Evolutionary conservation across 495 filamentous ascomycete species (phyloP).

Genomic region (Mytilinidion resinicola): DNA sequence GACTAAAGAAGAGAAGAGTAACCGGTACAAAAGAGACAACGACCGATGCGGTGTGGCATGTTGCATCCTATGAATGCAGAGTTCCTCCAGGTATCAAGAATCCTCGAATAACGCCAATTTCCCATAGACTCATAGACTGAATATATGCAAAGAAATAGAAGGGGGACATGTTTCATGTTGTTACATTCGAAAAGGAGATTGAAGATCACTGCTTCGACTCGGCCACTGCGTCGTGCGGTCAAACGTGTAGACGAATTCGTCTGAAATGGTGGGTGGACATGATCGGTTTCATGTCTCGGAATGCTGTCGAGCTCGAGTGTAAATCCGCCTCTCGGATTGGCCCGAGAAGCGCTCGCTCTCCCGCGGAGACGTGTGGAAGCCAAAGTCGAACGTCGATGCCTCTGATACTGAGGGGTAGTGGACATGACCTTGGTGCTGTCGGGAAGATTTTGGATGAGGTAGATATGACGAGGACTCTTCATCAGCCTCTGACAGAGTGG

Average conservation of each 20-base stretch:
- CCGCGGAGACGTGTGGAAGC: conserved; percentile 1
- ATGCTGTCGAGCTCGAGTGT: conserved; percentile 1
- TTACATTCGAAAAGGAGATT: neutral
- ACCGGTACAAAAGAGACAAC: neutral
- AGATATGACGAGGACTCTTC: conserved; percentile 5
- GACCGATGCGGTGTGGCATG: neutral
- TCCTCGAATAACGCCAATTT: neutral
- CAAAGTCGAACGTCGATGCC: conserved; percentile 21
- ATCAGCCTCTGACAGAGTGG: conserved; percentile 5
- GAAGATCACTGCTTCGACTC: conserved; percentile 1
- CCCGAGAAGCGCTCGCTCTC: neutral
- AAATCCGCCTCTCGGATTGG: neutral
- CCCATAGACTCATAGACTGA: neutral
- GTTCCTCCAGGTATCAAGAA: conserved; percentile 1
- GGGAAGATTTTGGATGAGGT: neutral
- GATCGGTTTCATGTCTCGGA: neutral
- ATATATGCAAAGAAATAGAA: conserved; percentile 2
- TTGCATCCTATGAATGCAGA: neutral
- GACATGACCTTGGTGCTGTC: neutral
- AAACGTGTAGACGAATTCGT: conserved; percentile 1
- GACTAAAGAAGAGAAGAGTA: conserved; percentile 1
- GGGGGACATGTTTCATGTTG: neutral
- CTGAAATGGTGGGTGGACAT: neutral
- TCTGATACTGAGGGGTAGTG: conserved; percentile 28
- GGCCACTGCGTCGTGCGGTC: neutral